Evolutionary conservation across 495 filamentous ascomycete genomes (phyloP).

Genomic region (Aspergillus kassunensis): DNA sequence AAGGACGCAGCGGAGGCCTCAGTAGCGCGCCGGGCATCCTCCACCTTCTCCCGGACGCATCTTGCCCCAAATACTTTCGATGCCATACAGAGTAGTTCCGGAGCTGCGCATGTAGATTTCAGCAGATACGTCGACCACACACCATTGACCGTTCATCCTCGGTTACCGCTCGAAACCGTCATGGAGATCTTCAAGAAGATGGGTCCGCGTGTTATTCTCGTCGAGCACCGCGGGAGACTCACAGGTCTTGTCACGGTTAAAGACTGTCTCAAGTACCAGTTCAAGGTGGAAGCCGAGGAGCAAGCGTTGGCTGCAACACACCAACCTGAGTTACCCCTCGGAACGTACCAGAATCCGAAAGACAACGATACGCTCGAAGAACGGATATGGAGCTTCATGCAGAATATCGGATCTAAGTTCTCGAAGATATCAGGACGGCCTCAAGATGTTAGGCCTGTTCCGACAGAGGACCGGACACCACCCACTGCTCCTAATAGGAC

Average conservation of each 20-base stretch:
- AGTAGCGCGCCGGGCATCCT: slow-evolving; percentile 32
- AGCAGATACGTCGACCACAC: slow-evolving; percentile 85
- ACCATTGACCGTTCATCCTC: slow-evolving; percentile 85
- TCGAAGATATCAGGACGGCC: slow-evolving; percentile 36
- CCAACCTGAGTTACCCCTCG: slow-evolving; percentile 42
- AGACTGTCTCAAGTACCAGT: slow-evolving; percentile 96
- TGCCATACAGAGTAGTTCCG: slow-evolving; percentile 53
- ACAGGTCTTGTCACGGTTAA: slow-evolving; percentile 90
- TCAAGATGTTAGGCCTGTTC: background rate
- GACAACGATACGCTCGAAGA: slow-evolving; percentile 51
- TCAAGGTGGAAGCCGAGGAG: slow-evolving; percentile 90
- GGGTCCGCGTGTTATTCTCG: slow-evolving; percentile 87
- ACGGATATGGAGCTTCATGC: slow-evolving; percentile 63
- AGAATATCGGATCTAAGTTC: slow-evolving; percentile 53
- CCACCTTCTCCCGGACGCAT: slow-evolving; percentile 13
- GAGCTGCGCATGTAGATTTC: slow-evolving; percentile 69
- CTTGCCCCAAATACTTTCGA: slow-evolving; percentile 61
- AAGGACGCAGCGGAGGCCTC: slow-evolving; percentile 50
- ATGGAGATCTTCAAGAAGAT: slow-evolving; percentile 99
- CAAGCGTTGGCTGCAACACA: slow-evolving; percentile 51
- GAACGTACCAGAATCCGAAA: slow-evolving; percentile 26
- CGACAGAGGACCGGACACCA: slow-evolving; percentile 1
- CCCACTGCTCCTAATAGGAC: background rate
- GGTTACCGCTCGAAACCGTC: slow-evolving; percentile 89
- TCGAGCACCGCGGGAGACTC: slow-evolving; percentile 83